Evolutionary conservation across 352 stramenopile species (phyloP), one percentile per base, ranked within the genome.

Genomic region (Halophytophthora batemanensis): DNA sequence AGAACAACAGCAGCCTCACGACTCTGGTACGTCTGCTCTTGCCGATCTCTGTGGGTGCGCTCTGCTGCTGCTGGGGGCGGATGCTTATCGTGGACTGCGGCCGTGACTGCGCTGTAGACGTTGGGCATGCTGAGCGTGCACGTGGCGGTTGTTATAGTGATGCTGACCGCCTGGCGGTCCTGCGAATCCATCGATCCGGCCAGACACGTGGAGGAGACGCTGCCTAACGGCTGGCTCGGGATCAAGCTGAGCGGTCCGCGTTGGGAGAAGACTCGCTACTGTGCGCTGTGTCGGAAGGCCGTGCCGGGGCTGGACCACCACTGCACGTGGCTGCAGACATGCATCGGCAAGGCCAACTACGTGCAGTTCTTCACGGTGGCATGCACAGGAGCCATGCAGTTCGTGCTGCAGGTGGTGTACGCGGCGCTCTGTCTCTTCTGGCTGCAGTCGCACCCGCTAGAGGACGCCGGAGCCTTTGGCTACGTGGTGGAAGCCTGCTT

Each of bases 281-380:
- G 84, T 19, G 76, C 82, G 3, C 47, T 93, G 13, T 95, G 84
- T 51, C 71, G 74, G 38, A 95, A 95, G 59, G 60, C 72, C 0
- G 72, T 93, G 12, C 84, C 84, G 1, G 84, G 84, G 3, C 61
- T 95, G 6, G 84, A 95, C 36, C 84, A 95, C 63, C 84, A 95
- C 52, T 95, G 84, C 70, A 95, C 84, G 11, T 95, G 84, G 84
- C 66, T 95, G 11, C 81, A 95, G 53, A 95, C 82, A 4, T 95
- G 84, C 44, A 80, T 95, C 19, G 84, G 82, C 35, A 79, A 80
- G 51, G 59, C 68, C 34, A 95, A 95, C 46, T 95, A 95, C 43
- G 80, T 68, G n/a, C 82, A 93, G 43, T 95, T 95, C 53, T 93
- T 93, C 56, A 90, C 76, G 18, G 81, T 95, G 49, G 84, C 84